These are phyloP conservation scores for Suillus occidentalis DNA, from an alignment of 768 basidiomycete species.

Conservation along the genomic window DNA sequence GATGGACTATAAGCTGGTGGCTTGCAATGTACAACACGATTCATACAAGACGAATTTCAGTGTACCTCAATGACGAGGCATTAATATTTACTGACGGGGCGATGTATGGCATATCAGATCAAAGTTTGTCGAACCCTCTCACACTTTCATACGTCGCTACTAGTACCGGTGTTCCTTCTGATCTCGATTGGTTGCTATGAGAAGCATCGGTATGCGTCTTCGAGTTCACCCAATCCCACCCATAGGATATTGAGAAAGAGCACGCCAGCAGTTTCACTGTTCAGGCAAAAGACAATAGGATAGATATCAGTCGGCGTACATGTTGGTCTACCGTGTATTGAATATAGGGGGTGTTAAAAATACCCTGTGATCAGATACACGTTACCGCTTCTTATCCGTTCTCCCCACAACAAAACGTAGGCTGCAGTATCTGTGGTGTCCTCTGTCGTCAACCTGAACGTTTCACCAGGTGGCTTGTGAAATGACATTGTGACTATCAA, in stretches of 20 bases:
- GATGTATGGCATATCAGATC: background rate
- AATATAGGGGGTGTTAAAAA: background rate
- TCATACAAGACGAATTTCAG: slow-evolving; percentile 1
- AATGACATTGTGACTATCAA: background rate
- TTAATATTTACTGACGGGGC: background rate
- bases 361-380: too few relatives aligned
- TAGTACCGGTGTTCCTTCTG: background rate
- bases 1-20: background rate
- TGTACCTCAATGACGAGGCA: slow-evolving; percentile 4
- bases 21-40: slow-evolving; percentile 6
- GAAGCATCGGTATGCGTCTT: background rate
- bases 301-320: background rate
- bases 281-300: background rate
- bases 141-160: background rate
- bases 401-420: too few relatives aligned
- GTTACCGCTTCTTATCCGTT: too few relatives aligned
- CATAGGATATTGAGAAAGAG: background rate
- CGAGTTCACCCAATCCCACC: background rate
- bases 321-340: background rate
- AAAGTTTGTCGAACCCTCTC: background rate
- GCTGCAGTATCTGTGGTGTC: background rate
- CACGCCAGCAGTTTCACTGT: background rate
- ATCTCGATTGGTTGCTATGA: background rate
- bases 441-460: background rate
- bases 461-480: background rate